Evolutionary conservation across 805 yeast genomes (phyloP).

Genomic region (Cyberlindnera veronae): DNA sequence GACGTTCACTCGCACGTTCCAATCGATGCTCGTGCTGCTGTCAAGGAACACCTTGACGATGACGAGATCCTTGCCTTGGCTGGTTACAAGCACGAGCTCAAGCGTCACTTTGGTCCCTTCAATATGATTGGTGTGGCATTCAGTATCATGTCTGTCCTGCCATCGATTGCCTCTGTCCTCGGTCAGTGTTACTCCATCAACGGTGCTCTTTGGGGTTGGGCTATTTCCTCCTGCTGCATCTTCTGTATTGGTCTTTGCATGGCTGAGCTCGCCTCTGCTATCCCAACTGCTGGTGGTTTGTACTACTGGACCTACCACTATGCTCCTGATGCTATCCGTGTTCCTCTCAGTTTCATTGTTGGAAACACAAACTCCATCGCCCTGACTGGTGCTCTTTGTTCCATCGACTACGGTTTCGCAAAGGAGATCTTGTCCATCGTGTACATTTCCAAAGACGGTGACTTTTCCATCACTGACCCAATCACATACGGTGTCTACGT

Average conservation of each 20-base stretch:
- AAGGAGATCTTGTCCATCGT: conserved; percentile 52
- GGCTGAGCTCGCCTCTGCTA: conserved; percentile 62
- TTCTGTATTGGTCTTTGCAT: conserved; percentile 55
- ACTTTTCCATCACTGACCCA: conserved; percentile 49
- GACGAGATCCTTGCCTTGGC: conserved; percentile 29
- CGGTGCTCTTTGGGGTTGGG: conserved; percentile 69
- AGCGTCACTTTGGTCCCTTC: conserved; percentile 51
- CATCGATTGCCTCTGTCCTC: conserved; percentile 52
- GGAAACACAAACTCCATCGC: conserved; percentile 70
- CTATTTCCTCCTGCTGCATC: conserved; percentile 52
- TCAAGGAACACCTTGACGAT: not conserved
- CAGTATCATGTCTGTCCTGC: conserved; percentile 61
- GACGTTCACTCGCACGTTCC: conserved; percentile 3
- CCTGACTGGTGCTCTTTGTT: conserved; percentile 59
- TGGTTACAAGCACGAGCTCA: conserved; percentile 65
- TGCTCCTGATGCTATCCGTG: conserved; percentile 50
- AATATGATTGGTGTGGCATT: conserved; percentile 67
- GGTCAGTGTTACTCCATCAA: conserved; percentile 48
- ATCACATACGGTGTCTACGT: conserved; percentile 62
- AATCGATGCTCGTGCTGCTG: not conserved
- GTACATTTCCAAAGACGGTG: conserved; percentile 32
- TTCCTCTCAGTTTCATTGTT: conserved; percentile 56
- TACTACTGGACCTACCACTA: conserved; percentile 65
- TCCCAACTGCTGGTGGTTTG: conserved; percentile 74
- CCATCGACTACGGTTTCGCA: conserved; percentile 67